A percentile compares a stretch with the other conserved stretches of the same genome.
phyloP scores from a whole-genome alignment of 257 asterid species.

The Forsythia viridissima region DNA sequence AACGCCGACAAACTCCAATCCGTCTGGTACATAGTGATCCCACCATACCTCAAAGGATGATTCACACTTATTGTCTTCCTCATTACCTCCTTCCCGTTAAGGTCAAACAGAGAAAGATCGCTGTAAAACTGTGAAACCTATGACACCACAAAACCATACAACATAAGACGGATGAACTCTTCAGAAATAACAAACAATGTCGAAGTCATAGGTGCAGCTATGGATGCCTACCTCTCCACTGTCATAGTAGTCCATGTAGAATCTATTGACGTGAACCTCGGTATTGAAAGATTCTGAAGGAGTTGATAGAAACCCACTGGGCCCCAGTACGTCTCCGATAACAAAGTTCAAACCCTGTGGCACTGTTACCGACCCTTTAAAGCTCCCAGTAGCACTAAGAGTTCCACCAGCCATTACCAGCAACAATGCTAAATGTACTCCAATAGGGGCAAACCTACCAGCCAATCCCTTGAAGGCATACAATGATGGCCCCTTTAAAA shows the following conservation, averaged over 20 bases:
- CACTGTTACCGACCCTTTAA: conserved; percentile 74
- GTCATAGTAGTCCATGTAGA: conserved; percentile 74
- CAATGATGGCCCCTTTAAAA: conserved; percentile 74
- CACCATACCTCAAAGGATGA: conserved; percentile 83
- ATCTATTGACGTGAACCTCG: conserved; percentile 77
- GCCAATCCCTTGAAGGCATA: conserved; percentile 85
- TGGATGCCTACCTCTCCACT: conserved; percentile 75
- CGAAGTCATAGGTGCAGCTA: not conserved
- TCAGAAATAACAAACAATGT: not conserved
- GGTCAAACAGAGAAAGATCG: conserved; percentile 80
- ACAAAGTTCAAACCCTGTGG: conserved; percentile 86
- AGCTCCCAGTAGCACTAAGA: conserved; percentile 81
- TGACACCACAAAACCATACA: conserved; percentile 20
- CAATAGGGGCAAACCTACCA: conserved; percentile 81
- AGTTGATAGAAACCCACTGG: conserved; percentile 65
- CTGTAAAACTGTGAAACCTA: conserved; percentile 87
- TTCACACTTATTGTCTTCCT: conserved; percentile 86
- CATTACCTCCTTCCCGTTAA: conserved; percentile 81
- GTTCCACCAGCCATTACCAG: conserved; percentile 90
- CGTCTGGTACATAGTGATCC: conserved; percentile 66
- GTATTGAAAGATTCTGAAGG: conserved; percentile 82
- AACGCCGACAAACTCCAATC: conserved; percentile 81
- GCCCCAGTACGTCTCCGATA: conserved; percentile 67
- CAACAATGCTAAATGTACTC: conserved; percentile 81
- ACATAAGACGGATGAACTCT: not conserved